These are phyloP conservation scores for Trichosporon sp. DNA, from an alignment of 1,284 basidiomycete species.

Conservation along the genomic window DNA sequence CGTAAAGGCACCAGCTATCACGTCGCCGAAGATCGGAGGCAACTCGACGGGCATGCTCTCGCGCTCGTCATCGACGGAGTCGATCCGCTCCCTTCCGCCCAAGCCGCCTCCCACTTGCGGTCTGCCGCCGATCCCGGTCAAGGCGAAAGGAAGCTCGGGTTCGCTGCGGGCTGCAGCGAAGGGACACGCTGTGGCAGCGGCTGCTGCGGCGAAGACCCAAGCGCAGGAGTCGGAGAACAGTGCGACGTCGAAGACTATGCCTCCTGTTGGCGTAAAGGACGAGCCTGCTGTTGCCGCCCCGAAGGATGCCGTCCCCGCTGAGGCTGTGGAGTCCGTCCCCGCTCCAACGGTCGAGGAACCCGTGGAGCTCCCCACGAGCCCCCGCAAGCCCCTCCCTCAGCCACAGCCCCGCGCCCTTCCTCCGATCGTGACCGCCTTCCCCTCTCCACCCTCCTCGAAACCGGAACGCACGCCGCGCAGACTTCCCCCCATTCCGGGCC, in stretches of 20 bases:
- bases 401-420: not conserved
- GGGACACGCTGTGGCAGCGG: not conserved
- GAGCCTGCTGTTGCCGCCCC: not conserved
- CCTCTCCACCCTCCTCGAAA: not conserved
- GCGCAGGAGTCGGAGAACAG: not conserved
- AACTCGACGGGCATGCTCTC: not conserved
- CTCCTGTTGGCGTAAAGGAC: too few species aligned
- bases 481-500: not conserved
- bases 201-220: not conserved
- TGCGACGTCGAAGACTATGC: not conserved
- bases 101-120: slow-evolving; percentile 5
- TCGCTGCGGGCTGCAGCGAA: not conserved
- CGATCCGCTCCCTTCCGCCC: not conserved
- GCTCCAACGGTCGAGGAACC: not conserved
- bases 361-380: not conserved
- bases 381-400: not conserved
- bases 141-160: not conserved
- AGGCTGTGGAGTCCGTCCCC: not conserved
- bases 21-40: not conserved
- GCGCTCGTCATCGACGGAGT: not conserved
- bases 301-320: not conserved
- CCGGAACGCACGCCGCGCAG: not conserved
- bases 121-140: slow-evolving; percentile 9
- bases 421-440: not conserved
- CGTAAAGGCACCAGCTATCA: not conserved